These are phyloP conservation scores for Fusarium equiseti DNA, from an alignment of 2,329 filamentous ascomycete genomes.

Conservation along the genomic window DNA sequence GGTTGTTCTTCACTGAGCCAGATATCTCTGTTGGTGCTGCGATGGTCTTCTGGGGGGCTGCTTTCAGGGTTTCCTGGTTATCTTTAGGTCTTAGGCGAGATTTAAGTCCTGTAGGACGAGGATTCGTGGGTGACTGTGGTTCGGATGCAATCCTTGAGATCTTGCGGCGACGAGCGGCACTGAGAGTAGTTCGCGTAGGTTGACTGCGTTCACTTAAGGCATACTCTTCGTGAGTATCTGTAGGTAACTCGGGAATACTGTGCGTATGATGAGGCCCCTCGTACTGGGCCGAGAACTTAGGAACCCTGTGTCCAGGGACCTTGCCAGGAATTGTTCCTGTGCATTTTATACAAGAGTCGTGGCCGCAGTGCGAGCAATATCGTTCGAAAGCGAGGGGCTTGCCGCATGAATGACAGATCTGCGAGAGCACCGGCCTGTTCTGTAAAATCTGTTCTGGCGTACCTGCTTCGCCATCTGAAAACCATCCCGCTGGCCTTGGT, in stretches of 20 bases:
- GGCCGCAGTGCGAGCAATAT: slow-evolving; percentile 63
- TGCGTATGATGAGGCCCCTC: slow-evolving; percentile 13
- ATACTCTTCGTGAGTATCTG: neutral
- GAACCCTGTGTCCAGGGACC: slow-evolving; percentile 1
- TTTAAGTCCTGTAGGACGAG: slow-evolving; percentile 9
- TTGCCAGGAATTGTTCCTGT: slow-evolving; percentile 50
- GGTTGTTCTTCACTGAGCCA: slow-evolving; percentile 47
- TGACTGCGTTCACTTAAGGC: slow-evolving; percentile 12
- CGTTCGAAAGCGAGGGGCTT: slow-evolving; percentile 54
- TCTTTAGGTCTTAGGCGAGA: slow-evolving; percentile 13
- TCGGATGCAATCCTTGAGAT: slow-evolving; percentile 27
- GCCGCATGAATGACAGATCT: slow-evolving; percentile 65
- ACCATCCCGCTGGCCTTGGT: slow-evolving; percentile 60
- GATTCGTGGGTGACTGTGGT: slow-evolving; percentile 23
- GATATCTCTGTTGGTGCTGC: slow-evolving; percentile 26
- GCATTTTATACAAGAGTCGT: slow-evolving; percentile 64
- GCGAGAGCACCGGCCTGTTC: slow-evolving; percentile 44
- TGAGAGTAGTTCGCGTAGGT: slow-evolving; percentile 1
- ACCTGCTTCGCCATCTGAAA: slow-evolving; percentile 55
- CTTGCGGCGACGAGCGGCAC: slow-evolving; percentile 9
- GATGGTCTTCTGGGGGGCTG: slow-evolving; percentile 19
- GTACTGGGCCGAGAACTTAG: neutral
- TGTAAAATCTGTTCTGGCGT: slow-evolving; percentile 19
- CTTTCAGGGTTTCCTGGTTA: slow-evolving; percentile 15
- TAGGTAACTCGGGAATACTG: slow-evolving; percentile 4